Base-by-base conservation (phyloP, 805 yeast species). In the Schizosaccharomyces cryophilus region DNA sequence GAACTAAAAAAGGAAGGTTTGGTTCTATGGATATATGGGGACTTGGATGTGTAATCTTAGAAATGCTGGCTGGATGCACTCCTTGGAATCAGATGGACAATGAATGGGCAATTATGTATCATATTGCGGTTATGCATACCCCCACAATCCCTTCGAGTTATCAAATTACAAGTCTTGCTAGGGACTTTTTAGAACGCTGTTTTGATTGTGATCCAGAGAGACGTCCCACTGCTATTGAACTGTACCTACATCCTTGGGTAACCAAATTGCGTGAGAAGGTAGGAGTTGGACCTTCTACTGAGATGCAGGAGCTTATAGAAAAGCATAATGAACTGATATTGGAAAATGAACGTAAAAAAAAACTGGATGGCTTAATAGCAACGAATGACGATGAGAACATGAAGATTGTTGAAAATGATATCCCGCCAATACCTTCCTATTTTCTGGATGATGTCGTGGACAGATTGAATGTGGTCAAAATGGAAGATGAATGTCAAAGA, bases 41-140 rank as follows among this genome's bases (percentile, higher is more conserved):
- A 0, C 74, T 90, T 54, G 98, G 98, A 2, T 93, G 98, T 71
- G 89, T 95, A 71, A 85, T 93, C 1, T 71, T 90, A 58, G 97
- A 93, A 70, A 93, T 93, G 97, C 86, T 90, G 1, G 88, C 97
- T 0, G 98, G 98, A 17, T 77, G 88, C 65, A 77, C 95, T 62
- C 98, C 98, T 5, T 93, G 98, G 98, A 85, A 93, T 17, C 85
- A 87, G 70, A 75, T 88, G 64, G 98, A 93, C 67, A 93, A 93
- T 68, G 97, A 90, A 69, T 93, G 94, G 94, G 96, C 97, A 61
- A 87, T 93, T 60, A 90, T 93, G 97, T 93, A 89, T 68, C 96
- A 87, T 70, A 90, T 93, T 68, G 97, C 96, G 0, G 94, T 95
- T 1, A 96, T 96, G 1, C 93, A 87, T 69, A 76, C 80, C 62